Evolutionary conservation across 2,329 filamentous ascomycete genomes (phyloP).

Genomic region (Lasiodiplodia theobromae): DNA sequence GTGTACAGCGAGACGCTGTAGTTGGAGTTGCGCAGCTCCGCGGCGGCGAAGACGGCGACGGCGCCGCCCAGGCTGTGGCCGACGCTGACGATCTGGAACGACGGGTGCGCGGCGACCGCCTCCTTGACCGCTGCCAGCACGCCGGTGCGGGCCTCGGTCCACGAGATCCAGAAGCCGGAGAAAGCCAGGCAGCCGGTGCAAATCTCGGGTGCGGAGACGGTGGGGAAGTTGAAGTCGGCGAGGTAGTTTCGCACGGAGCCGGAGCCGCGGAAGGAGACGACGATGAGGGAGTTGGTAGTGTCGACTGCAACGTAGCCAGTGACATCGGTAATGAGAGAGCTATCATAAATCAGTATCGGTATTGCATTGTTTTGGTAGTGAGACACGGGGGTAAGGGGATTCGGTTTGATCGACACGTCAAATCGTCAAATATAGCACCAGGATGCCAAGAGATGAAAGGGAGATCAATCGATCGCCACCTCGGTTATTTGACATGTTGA

Average conservation of each 20-base stretch:
- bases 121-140: conserved; percentile 54
- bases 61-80: conserved; percentile 75
- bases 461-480: no score
- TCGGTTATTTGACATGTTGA: neutral
- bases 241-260: conserved; percentile 68
- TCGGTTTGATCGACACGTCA: no score
- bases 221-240: conserved; percentile 58
- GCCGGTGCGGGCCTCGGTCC: conserved; percentile 58
- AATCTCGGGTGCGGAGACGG: conserved; percentile 48
- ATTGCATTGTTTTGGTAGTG: neutral
- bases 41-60: conserved; percentile 66
- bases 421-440: no score
- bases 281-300: conserved; percentile 59
- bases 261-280: conserved; percentile 68
- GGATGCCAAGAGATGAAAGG: no score
- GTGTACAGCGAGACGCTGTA: conserved; percentile 66
- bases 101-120: conserved; percentile 57
- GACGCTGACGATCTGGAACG: conserved; percentile 63
- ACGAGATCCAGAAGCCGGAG: conserved; percentile 66
- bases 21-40: conserved; percentile 60
- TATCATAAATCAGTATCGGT: conserved; percentile 19
- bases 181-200: conserved; percentile 60
- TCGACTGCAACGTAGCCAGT: conserved; percentile 58
- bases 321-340: conserved; percentile 49
- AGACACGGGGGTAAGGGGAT: neutral